Conservation (phyloP, 345 rosid species). For the Eucalyptus leucophloia region DNA sequence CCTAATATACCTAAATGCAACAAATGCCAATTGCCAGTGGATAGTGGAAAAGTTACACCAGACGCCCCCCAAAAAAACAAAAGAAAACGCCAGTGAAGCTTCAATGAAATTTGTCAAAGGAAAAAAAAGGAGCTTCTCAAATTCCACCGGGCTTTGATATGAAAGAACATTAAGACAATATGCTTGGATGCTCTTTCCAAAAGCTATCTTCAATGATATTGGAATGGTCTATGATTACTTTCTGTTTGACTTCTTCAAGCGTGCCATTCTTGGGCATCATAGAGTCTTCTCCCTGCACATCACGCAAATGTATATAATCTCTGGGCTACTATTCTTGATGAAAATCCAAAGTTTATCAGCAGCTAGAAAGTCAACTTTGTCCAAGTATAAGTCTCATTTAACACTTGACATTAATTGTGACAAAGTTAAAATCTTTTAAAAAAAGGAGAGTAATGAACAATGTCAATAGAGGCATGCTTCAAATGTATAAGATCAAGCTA, state of each 20-base stretch:
- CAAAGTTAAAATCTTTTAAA: not conserved
- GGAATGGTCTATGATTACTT: conserved; percentile 28
- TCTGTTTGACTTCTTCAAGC: not conserved
- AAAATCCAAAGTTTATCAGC: not conserved
- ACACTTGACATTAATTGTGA: not conserved
- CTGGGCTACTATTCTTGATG: not conserved
- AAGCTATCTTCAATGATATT: conserved; percentile 55
- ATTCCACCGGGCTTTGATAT: not conserved
- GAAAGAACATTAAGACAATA: not conserved
- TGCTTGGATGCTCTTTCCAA: conserved; percentile 46
- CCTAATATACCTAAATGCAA: not conserved
- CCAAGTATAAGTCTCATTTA: not conserved
- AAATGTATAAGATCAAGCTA: not conserved
- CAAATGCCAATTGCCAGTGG: not conserved
- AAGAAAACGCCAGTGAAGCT: not conserved
- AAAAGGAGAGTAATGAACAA: not conserved
- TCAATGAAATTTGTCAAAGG: not conserved
- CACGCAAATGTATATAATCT: not conserved
- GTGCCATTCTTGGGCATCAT: conserved; percentile 1
- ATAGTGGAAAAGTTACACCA: not conserved
- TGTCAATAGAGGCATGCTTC: not conserved
- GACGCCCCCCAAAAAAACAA: not conserved
- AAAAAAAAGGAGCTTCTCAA: not conserved
- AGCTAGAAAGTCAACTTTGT: not conserved
- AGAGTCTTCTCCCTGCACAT: conserved; percentile 12